Conservation (phyloP, 805 yeast genomes). For the Ogataea neopini region DNA sequence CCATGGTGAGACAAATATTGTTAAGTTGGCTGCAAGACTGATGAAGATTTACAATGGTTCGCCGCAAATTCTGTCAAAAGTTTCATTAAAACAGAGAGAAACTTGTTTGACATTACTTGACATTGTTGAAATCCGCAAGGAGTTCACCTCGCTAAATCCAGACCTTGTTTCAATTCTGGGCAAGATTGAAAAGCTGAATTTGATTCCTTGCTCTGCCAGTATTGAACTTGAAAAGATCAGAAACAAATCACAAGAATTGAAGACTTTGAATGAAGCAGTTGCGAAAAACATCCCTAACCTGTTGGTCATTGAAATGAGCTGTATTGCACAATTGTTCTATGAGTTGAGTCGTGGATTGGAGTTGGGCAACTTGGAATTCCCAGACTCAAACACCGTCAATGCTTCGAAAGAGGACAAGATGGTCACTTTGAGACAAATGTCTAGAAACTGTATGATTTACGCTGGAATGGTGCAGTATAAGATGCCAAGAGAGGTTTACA, state of each 20-base stretch:
- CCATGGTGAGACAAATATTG: slow-evolving; percentile 48
- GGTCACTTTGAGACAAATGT: slow-evolving; percentile 56
- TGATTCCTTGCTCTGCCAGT: slow-evolving; percentile 60
- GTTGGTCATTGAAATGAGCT: slow-evolving; percentile 78
- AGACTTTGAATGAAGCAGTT: slow-evolving; percentile 64
- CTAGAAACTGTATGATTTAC: slow-evolving; percentile 87
- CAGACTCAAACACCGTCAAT: slow-evolving; percentile 33
- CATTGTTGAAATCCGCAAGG: slow-evolving; percentile 66
- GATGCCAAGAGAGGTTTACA: slow-evolving; percentile 85
- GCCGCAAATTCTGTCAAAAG: slow-evolving; percentile 56
- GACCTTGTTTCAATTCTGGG: slow-evolving; percentile 47
- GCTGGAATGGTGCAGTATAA: slow-evolving; percentile 94
- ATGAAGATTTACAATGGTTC: slow-evolving; percentile 53
- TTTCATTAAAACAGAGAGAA: slow-evolving; percentile 56
- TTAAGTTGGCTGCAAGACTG: slow-evolving; percentile 46
- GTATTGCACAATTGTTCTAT: slow-evolving; percentile 59
- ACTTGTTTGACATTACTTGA: slow-evolving; percentile 65
- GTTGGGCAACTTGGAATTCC: slow-evolving; percentile 15
- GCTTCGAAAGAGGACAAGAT: slow-evolving; percentile 54
- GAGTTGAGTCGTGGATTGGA: slow-evolving; percentile 42
- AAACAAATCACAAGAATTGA: slow-evolving; percentile 63
- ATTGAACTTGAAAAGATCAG: slow-evolving; percentile 61
- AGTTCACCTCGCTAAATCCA: slow-evolving; percentile 52
- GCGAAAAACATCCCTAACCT: slow-evolving; percentile 79
- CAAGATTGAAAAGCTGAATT: slow-evolving; percentile 56